These are phyloP conservation scores for Aspergillus ellipticus DNA, from an alignment of 495 filamentous ascomycete species.

Conservation along the genomic window DNA sequence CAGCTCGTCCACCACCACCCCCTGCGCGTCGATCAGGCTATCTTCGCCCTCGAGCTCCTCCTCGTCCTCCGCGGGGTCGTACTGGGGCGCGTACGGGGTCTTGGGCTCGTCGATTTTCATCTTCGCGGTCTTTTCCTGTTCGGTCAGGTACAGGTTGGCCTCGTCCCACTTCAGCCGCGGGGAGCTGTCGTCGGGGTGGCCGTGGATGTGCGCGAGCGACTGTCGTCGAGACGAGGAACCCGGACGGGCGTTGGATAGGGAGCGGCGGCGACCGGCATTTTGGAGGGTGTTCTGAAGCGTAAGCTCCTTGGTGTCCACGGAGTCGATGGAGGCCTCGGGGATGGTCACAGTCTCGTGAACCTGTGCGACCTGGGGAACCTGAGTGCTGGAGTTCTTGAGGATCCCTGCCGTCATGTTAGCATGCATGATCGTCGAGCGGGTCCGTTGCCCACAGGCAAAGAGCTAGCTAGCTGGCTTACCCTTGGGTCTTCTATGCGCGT, in stretches of 20 bases:
- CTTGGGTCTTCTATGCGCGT: slow-evolving; percentile 64
- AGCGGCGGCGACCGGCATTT: slow-evolving; percentile 88
- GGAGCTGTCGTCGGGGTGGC: slow-evolving; percentile 48
- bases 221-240: slow-evolving; percentile 64
- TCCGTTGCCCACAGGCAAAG: neutral
- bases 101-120: slow-evolving; percentile 99
- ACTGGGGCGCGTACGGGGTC: slow-evolving; percentile 88
- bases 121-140: slow-evolving; percentile 89
- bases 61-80: slow-evolving; percentile 84
- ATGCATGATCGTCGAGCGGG: neutral
- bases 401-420: slow-evolving; percentile 58
- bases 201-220: slow-evolving; percentile 47
- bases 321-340: slow-evolving; percentile 27
- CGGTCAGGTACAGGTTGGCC: slow-evolving; percentile 90
- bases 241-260: slow-evolving; percentile 64
- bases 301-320: slow-evolving; percentile 67
- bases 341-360: slow-evolving; percentile 24
- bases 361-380: slow-evolving; percentile 38
- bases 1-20: slow-evolving; percentile 66
- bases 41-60: slow-evolving; percentile 54
- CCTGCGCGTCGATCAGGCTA: slow-evolving; percentile 51
- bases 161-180: slow-evolving; percentile 96
- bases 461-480: slow-evolving; percentile 47
- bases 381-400: slow-evolving; percentile 77
- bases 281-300: slow-evolving; percentile 89